A percentile compares a stretch with the other conserved stretches of the same genome.
These are phyloP conservation scores for Daedalea quercina DNA, from an alignment of 768 basidiomycete species.

Conservation along the genomic window DNA sequence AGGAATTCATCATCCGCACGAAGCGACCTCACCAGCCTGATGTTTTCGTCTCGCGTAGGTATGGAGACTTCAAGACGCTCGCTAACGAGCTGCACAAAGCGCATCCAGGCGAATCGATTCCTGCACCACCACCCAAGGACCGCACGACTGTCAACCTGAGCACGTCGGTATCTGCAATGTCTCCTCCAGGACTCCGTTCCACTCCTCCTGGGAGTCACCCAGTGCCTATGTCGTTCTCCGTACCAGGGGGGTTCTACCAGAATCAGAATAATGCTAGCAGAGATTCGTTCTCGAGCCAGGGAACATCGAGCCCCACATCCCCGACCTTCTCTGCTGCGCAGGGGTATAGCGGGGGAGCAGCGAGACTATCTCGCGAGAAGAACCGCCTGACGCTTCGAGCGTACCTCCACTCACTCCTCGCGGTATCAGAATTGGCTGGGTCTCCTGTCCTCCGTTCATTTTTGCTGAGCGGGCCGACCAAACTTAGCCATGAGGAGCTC, in stretches of 20 bases:
- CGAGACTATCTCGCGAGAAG: slow-evolving; percentile 79
- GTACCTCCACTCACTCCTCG: slow-evolving; percentile 79
- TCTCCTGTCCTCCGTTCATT: slow-evolving; percentile 86
- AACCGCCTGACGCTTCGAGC: slow-evolving; percentile 91
- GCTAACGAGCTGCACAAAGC: slow-evolving; percentile 85
- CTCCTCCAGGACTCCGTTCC: slow-evolving; percentile 1
- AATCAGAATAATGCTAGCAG: slow-evolving; percentile 16
- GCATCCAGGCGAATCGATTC: slow-evolving; percentile 78
- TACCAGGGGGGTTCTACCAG: slow-evolving; percentile 7
- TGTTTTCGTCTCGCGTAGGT: slow-evolving; percentile 84
- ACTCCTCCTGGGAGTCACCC: slow-evolving; percentile 1
- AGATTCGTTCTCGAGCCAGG: slow-evolving; percentile 17
- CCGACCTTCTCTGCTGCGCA: slow-evolving; percentile 2
- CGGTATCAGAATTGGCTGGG: slow-evolving; percentile 65
- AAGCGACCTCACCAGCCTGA: slow-evolving; percentile 65
- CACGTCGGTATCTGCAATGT: slow-evolving; percentile 17
- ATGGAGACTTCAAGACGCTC: slow-evolving; percentile 92
- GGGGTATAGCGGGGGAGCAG: slow-evolving; percentile 13
- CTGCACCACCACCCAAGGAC: slow-evolving; percentile 85
- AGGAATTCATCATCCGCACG: slow-evolving; percentile 97
- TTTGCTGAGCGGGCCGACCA: slow-evolving; percentile 69
- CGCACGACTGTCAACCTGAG: slow-evolving; percentile 55
- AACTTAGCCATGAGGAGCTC: slow-evolving; percentile 61
- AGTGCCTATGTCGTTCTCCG: slow-evolving; percentile 4
- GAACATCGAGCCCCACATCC: slow-evolving; percentile 14